A percentile compares a stretch with the other conserved stretches of the same genome.
phyloP scores from a whole-genome alignment of 2,329 filamentous ascomycete species.

The Trichothecium sympodiale region DNA sequence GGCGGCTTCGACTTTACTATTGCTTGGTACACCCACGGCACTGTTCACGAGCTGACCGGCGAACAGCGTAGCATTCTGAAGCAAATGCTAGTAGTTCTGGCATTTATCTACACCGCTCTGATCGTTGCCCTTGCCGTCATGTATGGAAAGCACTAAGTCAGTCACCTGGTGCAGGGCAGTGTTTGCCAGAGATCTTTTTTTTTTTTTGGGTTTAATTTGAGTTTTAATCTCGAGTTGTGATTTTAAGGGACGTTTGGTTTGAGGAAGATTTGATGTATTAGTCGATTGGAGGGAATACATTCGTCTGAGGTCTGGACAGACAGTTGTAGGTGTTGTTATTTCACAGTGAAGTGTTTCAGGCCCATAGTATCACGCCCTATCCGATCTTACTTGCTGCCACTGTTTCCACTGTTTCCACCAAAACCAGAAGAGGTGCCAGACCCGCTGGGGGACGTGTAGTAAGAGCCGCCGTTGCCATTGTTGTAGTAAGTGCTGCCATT shows the following conservation, averaged over 20 bases:
- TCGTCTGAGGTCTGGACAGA: too few species aligned
- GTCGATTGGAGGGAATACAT: too few species aligned
- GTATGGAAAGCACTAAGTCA: conserved; percentile 13
- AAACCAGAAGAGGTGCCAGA: too few species aligned
- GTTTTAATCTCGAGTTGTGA: too few species aligned
- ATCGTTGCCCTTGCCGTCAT: conserved; percentile 19
- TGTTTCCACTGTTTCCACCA: conserved; percentile 7
- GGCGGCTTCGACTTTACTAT: conserved; percentile 34
- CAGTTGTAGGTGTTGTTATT: too few species aligned
- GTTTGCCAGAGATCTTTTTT: background rate
- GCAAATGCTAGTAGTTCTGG: conserved; percentile 25
- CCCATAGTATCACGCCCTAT: too few species aligned
- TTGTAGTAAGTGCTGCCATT: conserved; percentile 61
- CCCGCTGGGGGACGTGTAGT: conserved; percentile 47
- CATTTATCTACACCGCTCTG: conserved; percentile 19
- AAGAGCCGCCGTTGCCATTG: conserved; percentile 42
- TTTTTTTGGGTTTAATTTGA: background rate
- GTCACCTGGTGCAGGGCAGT: background rate
- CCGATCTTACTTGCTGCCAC: conserved; percentile 4
- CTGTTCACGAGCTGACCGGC: conserved; percentile 25
- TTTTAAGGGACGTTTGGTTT: too few species aligned
- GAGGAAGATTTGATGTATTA: too few species aligned
- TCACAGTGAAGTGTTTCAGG: too few species aligned
- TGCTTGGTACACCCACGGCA: conserved; percentile 36
- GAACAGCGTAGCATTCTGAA: conserved; percentile 19